Conservation (phyloP, 2,329 filamentous ascomycete genomes). For the Bipolaris cookei region DNA sequence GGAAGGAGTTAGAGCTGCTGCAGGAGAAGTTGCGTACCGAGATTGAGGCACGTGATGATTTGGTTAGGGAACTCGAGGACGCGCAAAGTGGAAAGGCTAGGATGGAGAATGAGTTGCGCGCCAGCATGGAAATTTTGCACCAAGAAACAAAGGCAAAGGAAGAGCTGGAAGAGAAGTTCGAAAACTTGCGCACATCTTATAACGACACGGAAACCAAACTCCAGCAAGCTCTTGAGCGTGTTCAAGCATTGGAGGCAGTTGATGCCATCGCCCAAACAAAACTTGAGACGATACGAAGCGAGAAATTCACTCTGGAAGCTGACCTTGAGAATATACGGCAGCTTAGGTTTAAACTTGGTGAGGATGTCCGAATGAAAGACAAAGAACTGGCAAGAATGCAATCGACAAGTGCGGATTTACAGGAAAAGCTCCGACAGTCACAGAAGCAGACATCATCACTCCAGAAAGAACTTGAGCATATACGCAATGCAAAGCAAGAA, state of each 20-base stretch:
- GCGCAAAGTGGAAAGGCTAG: slow-evolving; percentile 23
- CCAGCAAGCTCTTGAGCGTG: slow-evolving; percentile 28
- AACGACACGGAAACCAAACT: slow-evolving; percentile 27
- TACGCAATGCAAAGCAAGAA: slow-evolving; percentile 22
- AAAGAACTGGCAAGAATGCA: slow-evolving; percentile 34
- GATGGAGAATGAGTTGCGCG: slow-evolving; percentile 29
- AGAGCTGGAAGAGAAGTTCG: slow-evolving; percentile 31
- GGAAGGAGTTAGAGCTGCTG: slow-evolving; percentile 25
- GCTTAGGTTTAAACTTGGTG: slow-evolving; percentile 26
- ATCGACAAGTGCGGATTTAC: slow-evolving; percentile 24
- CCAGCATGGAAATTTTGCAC: slow-evolving; percentile 17
- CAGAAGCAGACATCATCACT: slow-evolving; percentile 27
- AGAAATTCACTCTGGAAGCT: slow-evolving; percentile 29
- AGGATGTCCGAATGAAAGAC: slow-evolving; percentile 29
- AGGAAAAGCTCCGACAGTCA: slow-evolving; percentile 30
- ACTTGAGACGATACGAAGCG: slow-evolving; percentile 27
- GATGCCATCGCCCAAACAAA: slow-evolving; percentile 25
- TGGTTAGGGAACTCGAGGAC: slow-evolving; percentile 34
- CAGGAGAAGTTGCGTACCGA: slow-evolving; percentile 22
- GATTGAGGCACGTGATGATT: slow-evolving; percentile 18
- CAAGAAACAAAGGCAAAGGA: slow-evolving; percentile 21
- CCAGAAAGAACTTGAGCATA: slow-evolving; percentile 26
- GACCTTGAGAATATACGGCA: slow-evolving; percentile 29
- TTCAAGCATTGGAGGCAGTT: slow-evolving; percentile 26
- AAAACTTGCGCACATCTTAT: slow-evolving; percentile 24